Conservation (phyloP, 1,284 basidiomycete genomes). For the Ceratobasidium sp. region DNA sequence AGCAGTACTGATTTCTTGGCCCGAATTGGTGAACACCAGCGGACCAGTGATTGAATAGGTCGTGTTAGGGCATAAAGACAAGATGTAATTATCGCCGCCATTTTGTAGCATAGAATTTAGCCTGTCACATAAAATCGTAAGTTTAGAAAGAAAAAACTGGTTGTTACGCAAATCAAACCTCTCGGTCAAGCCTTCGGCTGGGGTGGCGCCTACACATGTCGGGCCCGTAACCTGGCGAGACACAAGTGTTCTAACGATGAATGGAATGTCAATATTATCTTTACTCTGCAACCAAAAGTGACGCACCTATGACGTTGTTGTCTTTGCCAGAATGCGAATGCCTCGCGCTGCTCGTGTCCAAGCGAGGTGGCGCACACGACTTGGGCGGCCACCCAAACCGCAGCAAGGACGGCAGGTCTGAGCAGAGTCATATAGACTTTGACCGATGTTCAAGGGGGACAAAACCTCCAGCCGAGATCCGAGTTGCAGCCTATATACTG, state of each 20-base stretch:
- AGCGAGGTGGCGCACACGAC: conserved; percentile 13
- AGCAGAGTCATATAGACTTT: conserved; percentile 12
- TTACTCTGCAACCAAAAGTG: neutral
- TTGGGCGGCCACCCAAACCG: neutral
- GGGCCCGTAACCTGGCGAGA: neutral
- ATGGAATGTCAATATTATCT: neutral
- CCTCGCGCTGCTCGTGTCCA: conserved; percentile 23
- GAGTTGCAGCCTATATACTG: neutral
- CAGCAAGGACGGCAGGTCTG: neutral
- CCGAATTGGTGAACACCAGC: conserved; percentile 55
- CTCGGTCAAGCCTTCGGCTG: conserved; percentile 22
- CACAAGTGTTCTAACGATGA: neutral
- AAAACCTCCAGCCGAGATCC: neutral
- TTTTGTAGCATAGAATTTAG: neutral
- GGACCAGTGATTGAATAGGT: conserved; percentile 51
- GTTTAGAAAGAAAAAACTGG: neutral
- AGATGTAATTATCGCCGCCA: conserved; percentile 55
- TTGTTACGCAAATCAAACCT: neutral
- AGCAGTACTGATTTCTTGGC: conserved; percentile 56
- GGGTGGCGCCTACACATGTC: conserved; percentile 13
- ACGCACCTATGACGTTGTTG: conserved; percentile 13
- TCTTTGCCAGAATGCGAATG: conserved; percentile 14
- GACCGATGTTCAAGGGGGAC: conserved; percentile 3
- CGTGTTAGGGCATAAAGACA: conserved; percentile 54
- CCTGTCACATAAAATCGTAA: neutral